Percentiles rank a stretch among this genome's conserved stretches.
phyloP scores from a whole-genome alignment of 108 stramenopile genomes.

The Cyclotella choctawhatcheeana region DNA sequence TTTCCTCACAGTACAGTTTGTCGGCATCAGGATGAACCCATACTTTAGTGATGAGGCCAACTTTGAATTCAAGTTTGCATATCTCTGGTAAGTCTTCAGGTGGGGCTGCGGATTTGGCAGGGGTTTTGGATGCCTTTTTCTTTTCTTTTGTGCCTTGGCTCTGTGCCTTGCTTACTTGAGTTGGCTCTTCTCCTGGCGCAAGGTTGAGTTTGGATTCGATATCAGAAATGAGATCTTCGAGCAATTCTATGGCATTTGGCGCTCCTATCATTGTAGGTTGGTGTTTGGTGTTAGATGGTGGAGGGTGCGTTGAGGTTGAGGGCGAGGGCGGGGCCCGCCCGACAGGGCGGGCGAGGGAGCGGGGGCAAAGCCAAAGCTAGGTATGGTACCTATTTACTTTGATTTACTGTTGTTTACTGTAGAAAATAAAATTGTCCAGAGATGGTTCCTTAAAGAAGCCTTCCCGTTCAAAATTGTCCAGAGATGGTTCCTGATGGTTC shows the following conservation, averaged over 20 bases:
- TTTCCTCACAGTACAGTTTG: slow-evolving; percentile 97
- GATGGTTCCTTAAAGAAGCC: no score
- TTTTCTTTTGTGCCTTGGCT: slow-evolving; percentile 16
- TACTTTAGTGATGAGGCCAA: slow-evolving; percentile 89
- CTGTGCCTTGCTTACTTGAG: neutral
- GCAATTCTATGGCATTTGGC: slow-evolving; percentile 57
- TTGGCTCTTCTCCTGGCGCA: slow-evolving; percentile 28
- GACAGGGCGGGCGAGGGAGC: no score
- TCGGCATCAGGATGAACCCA: slow-evolving; percentile 97
- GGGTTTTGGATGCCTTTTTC: slow-evolving; percentile 43
- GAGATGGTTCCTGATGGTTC: no score
- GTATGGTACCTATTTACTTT: no score
- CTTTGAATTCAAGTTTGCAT: slow-evolving; percentile 91
- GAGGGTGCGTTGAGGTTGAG: no score
- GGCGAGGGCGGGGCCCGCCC: no score
- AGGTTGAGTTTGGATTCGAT: slow-evolving; percentile 81
- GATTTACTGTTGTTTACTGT: no score
- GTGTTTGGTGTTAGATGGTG: neutral
- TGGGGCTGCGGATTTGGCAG: slow-evolving; percentile 16
- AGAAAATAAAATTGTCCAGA: no score
- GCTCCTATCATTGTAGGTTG: slow-evolving; percentile 12
- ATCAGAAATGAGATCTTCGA: slow-evolving; percentile 80
- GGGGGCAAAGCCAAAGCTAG: no score
- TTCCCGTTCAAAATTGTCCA: no score
- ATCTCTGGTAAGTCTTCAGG: slow-evolving; percentile 73